phyloP scores from a whole-genome alignment of 495 filamentous ascomycete species.

The Neurospora sp. region DNA sequence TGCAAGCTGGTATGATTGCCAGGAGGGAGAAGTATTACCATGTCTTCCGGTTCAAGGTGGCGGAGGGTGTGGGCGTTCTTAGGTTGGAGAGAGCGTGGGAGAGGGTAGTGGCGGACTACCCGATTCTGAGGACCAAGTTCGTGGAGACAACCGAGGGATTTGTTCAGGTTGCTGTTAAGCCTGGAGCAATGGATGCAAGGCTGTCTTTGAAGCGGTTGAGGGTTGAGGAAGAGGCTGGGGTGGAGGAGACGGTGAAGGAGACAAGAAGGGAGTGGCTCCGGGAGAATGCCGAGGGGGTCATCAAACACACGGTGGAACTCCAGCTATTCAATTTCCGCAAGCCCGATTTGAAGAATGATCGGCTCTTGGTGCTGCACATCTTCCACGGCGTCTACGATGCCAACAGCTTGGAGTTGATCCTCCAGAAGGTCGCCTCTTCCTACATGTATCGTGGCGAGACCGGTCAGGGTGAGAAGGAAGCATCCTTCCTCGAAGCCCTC shows the following conservation, averaged over 20 bases:
- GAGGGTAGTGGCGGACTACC: constrained; percentile 30
- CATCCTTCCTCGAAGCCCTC: constrained; percentile 42
- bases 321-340: constrained; percentile 31
- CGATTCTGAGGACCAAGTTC: constrained; percentile 59
- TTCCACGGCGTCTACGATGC: constrained; percentile 90
- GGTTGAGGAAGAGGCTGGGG: constrained; percentile 11
- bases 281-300: neutral
- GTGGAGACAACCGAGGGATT: constrained; percentile 56
- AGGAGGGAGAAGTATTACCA: constrained; percentile 65
- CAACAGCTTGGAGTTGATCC: constrained; percentile 57
- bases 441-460: constrained; percentile 23
- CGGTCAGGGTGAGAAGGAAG: constrained; percentile 6
- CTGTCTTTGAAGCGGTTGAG: neutral
- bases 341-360: constrained; percentile 16
- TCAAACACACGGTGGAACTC: constrained; percentile 15
- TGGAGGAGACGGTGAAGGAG: constrained; percentile 4
- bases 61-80: constrained; percentile 10
- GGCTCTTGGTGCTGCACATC: constrained; percentile 48
- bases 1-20: constrained; percentile 74
- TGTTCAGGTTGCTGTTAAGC: constrained; percentile 55
- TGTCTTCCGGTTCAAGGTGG: constrained; percentile 49
- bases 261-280: constrained; percentile 29
- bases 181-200: constrained; percentile 25
- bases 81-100: constrained; percentile 43
- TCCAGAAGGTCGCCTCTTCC: constrained; percentile 44